Base-by-base conservation (phyloP, 1,139 yeast species). In the Hansenula lynferdii region DNA sequence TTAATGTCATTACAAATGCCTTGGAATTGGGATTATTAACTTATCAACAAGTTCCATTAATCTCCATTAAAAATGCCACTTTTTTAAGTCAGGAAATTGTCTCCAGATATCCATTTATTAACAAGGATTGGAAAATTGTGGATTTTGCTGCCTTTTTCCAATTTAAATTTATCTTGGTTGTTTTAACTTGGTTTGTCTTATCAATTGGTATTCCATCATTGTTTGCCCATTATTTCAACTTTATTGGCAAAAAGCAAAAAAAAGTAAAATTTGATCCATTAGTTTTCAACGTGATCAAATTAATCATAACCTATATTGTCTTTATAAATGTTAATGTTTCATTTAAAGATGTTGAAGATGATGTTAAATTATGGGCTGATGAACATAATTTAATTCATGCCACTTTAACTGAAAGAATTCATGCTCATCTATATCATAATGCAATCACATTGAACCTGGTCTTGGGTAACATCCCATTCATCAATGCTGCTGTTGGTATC, bases 221-320 rank as follows among this genome's bases (percentile, higher is more conserved):
- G 25, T 50, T 61, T 25, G 64, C 78, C 28, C 75, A 70, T 58
- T 75, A 69, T 59, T 55, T 75, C 52, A 75, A 75, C 56, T 75
- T 75, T 53, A 73, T 61, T 59, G 36, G 39, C 12, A 53, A 69
- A 42, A 61, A 69, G 43, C 59, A 60, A 14, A 63, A 71, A 52
- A 60, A 64, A 41, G 64, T 62, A 56, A 60, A 57, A 40, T 69
- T 61, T 56, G 85, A 79, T 57, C 84, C 85, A 27, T 69, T 78
- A 48, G 65, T 73, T 42, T 79, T 75, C 60, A 76, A 77, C 42
- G 58, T 78, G 48, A 44, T 68, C 42, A 76, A 77, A 55, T 59
- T 72, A 30, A 54, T 77, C 45, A 52, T 73, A 31, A 69, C 65
- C 50, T 74, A 70, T 62, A 42, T 65, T 28, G 59, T 69, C 44